Conservation (phyloP, 2,329 filamentous ascomycete genomes). For the Nigrospora sphaerica region DNA sequence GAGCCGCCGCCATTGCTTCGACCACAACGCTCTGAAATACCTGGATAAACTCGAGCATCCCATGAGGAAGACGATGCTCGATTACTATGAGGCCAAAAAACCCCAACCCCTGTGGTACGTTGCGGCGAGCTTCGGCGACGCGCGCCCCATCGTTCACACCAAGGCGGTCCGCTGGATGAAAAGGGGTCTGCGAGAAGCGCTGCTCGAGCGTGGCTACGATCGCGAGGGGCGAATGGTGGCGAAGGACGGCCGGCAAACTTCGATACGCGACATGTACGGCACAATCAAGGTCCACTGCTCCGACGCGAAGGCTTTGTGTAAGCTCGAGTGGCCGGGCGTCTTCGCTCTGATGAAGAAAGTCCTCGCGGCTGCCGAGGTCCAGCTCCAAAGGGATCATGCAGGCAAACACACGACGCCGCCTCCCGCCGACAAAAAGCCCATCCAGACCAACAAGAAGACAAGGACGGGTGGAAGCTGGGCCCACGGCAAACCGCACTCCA, state of each 20-base stretch:
- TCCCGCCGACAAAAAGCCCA: no score
- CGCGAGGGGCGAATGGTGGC: constrained; percentile 6
- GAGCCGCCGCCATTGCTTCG: constrained; percentile 17
- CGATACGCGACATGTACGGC: neutral
- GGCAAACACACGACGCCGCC: neutral
- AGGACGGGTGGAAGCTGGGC: neutral
- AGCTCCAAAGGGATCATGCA: neutral
- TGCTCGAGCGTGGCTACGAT: constrained; percentile 14
- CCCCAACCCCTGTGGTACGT: constrained; percentile 18
- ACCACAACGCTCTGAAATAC: constrained; percentile 15
- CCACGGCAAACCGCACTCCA: neutral
- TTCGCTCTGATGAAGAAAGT: neutral
- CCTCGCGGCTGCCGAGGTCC: neutral
- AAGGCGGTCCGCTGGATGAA: constrained; percentile 11
- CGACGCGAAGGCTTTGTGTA: neutral
- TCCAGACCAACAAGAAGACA: neutral
- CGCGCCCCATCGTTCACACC: constrained; percentile 8
- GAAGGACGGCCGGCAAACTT: neutral
- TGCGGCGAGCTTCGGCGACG: neutral
- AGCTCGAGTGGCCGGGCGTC: neutral
- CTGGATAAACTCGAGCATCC: constrained; percentile 19
- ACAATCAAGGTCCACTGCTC: neutral
- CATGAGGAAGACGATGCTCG: constrained; percentile 16
- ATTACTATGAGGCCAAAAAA: constrained; percentile 18
- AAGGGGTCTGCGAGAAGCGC: constrained; percentile 14